These are phyloP conservation scores for Hanseniaspora thailandica DNA, from an alignment of 805 yeast genomes.

Conservation along the genomic window DNA sequence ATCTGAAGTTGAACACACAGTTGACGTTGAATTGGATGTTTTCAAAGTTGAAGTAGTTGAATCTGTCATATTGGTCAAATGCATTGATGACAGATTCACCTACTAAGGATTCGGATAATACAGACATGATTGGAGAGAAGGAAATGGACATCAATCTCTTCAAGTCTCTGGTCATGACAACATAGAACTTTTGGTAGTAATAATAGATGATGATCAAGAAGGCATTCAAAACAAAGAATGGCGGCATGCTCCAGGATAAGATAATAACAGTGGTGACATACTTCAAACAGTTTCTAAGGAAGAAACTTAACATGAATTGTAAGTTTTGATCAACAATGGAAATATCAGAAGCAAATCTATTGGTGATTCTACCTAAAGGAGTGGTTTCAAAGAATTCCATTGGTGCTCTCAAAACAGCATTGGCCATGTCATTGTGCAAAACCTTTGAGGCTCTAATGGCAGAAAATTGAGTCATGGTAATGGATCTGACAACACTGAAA, in stretches of 20 bases:
- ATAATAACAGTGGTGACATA: slow-evolving; percentile 41
- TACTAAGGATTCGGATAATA: slow-evolving; percentile 65
- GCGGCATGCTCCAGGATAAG: slow-evolving; percentile 45
- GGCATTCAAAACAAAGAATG: slow-evolving; percentile 38
- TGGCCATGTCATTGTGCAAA: slow-evolving; percentile 48
- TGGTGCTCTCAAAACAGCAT: slow-evolving; percentile 44
- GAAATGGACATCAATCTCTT: slow-evolving; percentile 61
- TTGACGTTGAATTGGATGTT: slow-evolving; percentile 40
- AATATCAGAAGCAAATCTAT: slow-evolving; percentile 55
- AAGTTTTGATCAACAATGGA: slow-evolving; percentile 43
- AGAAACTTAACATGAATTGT: slow-evolving; percentile 42
- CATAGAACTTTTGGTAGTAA: slow-evolving; percentile 60
- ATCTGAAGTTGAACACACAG: slow-evolving; percentile 39
- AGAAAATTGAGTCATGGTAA: slow-evolving; percentile 41
- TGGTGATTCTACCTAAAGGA: slow-evolving; percentile 54
- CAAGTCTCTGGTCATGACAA: slow-evolving; percentile 62
- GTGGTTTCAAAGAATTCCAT: slow-evolving; percentile 61
- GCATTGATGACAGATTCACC: slow-evolving; percentile 76
- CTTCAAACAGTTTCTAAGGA: slow-evolving; percentile 35
- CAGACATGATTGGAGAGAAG: slow-evolving; percentile 68
- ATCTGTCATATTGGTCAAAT: slow-evolving; percentile 53
- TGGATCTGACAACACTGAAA: slow-evolving; percentile 36
- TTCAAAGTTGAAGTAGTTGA: slow-evolving; percentile 41
- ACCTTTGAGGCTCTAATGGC: slow-evolving; percentile 45
- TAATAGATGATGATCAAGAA: slow-evolving; percentile 43